A percentile compares a stretch with the other conserved stretches of the same genome.
Conservation (phyloP, 768 basidiomycete genomes). For the Russula virescens region DNA sequence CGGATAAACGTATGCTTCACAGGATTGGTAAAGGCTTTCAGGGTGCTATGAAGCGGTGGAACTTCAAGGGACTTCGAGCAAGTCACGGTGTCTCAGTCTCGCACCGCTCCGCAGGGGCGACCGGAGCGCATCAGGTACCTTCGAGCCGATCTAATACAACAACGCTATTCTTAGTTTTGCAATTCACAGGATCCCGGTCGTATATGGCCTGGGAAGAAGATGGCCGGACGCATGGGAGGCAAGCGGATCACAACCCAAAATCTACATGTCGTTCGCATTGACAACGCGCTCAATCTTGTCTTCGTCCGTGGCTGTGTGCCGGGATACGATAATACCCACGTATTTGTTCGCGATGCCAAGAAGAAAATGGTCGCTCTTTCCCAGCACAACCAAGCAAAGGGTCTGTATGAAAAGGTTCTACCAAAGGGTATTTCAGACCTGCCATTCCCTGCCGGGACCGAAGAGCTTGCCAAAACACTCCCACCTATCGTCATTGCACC, state of each 20-base stretch:
- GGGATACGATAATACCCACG: slow-evolving; percentile 82
- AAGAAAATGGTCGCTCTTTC: slow-evolving; percentile 69
- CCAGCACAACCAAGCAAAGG: slow-evolving; percentile 60
- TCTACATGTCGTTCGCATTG: slow-evolving; percentile 82
- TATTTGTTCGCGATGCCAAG: slow-evolving; percentile 83
- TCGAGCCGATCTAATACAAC: background rate
- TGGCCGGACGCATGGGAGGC: slow-evolving; percentile 92
- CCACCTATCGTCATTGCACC: slow-evolving; percentile 67
- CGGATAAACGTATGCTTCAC: background rate
- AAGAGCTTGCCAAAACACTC: slow-evolving; percentile 60
- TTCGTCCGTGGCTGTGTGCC: slow-evolving; percentile 91
- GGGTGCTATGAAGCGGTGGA: slow-evolving; percentile 95
- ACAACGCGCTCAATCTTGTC: slow-evolving; percentile 78
- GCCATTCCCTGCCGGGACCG: slow-evolving; percentile 90
- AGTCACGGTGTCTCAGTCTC: slow-evolving; percentile 96
- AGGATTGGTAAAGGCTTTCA: slow-evolving; percentile 98
- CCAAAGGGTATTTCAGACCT: slow-evolving; percentile 79
- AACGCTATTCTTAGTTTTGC: slow-evolving; percentile 12
- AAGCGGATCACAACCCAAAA: slow-evolving; percentile 81
- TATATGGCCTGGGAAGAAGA: slow-evolving; percentile 96
- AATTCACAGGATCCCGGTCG: slow-evolving; percentile 82
- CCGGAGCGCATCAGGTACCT: slow-evolving; percentile 88
- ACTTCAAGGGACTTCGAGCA: slow-evolving; percentile 84
- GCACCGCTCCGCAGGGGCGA: slow-evolving; percentile 89
- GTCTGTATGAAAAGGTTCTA: slow-evolving; percentile 68